A percentile compares a stretch with the other conserved stretches of the same genome.
phyloP scores from a whole-genome alignment of 73 alveolate genomes.

The Blepharisma japonicum region DNA sequence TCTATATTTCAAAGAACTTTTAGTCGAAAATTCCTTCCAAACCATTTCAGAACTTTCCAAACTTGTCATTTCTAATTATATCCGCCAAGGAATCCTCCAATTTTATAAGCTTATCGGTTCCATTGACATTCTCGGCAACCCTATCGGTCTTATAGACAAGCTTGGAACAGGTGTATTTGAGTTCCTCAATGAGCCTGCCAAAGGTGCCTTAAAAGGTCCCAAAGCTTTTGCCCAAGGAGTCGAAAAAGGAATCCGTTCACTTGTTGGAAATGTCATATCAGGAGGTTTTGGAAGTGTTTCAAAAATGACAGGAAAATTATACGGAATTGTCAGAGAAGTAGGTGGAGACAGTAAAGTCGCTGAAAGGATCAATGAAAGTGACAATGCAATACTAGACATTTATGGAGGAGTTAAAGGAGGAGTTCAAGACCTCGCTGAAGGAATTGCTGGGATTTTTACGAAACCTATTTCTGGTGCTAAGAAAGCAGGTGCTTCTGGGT shows the following conservation, averaged over 20 bases:
- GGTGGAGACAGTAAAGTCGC: slow-evolving; percentile 63
- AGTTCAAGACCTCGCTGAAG: slow-evolving; percentile 71
- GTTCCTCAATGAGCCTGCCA: slow-evolving; percentile 86
- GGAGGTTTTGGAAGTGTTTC: slow-evolving; percentile 82
- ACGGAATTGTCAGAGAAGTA: slow-evolving; percentile 78
- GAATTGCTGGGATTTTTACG: slow-evolving; percentile 82
- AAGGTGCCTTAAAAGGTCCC: slow-evolving; percentile 88
- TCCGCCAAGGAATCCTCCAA: slow-evolving; percentile 71
- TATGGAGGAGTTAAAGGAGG: slow-evolving; percentile 88
- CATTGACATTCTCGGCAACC: slow-evolving; percentile 85
- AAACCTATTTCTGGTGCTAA: slow-evolving; percentile 76
- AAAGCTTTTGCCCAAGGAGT: slow-evolving; percentile 86
- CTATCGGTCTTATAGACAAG: slow-evolving; percentile 84
- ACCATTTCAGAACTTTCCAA: slow-evolving; percentile 30
- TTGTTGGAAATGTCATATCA: slow-evolving; percentile 70
- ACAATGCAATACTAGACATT: slow-evolving; percentile 73
- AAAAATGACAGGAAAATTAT: slow-evolving; percentile 84
- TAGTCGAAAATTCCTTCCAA: slow-evolving; percentile 46
- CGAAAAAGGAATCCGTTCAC: slow-evolving; percentile 80
- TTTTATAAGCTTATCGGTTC: slow-evolving; percentile 78
- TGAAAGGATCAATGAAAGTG: slow-evolving; percentile 56
- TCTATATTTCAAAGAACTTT: slow-evolving; percentile 49
- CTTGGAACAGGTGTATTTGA: slow-evolving; percentile 92
- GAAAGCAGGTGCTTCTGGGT: slow-evolving; percentile 82
- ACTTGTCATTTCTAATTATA: slow-evolving; percentile 50